phyloP scores from a whole-genome alignment of 2,329 filamentous ascomycete species.

The Neoscytalidium dimidiatum region DNA sequence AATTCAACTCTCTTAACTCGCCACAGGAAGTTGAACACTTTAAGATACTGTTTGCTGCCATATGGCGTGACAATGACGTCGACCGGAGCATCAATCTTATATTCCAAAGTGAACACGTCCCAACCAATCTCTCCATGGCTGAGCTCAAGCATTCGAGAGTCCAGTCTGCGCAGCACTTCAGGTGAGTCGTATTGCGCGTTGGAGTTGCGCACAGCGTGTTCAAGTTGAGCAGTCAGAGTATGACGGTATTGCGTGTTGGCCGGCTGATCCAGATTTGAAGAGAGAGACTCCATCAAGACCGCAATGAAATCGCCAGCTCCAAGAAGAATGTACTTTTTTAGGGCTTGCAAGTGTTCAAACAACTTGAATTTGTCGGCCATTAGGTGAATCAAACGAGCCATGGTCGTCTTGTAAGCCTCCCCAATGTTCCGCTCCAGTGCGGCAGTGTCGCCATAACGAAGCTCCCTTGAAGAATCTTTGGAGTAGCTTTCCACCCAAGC shows the following conservation, averaged over 20 bases:
- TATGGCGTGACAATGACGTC: slow-evolving; percentile 97
- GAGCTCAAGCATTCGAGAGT: slow-evolving; percentile 97
- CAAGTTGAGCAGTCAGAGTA: slow-evolving; percentile 93
- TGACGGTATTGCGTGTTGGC: slow-evolving; percentile 97
- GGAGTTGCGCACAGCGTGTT: slow-evolving; percentile 94
- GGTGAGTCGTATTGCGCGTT: slow-evolving; percentile 95
- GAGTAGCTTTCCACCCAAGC: slow-evolving; percentile 96
- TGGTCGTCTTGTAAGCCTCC: slow-evolving; percentile 95
- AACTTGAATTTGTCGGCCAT: slow-evolving; percentile 96
- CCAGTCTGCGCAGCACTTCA: slow-evolving; percentile 86
- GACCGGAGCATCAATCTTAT: slow-evolving; percentile 94
- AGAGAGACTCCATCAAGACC: slow-evolving; percentile 92
- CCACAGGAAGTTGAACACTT: slow-evolving; percentile 99
- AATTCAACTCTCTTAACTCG: slow-evolving; percentile 98
- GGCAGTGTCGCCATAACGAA: slow-evolving; percentile 89
- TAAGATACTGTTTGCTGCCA: slow-evolving; percentile 94
- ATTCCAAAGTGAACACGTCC: slow-evolving; percentile 98
- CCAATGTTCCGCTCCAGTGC: slow-evolving; percentile 92
- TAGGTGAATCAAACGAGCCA: slow-evolving; percentile 88
- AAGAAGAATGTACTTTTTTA: slow-evolving; percentile 93
- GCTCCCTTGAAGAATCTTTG: slow-evolving; percentile 86
- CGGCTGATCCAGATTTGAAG: slow-evolving; percentile 88
- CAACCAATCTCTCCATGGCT: slow-evolving; percentile 97
- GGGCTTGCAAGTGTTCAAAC: slow-evolving; percentile 84
- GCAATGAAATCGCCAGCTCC: slow-evolving; percentile 98